These are phyloP conservation scores for Nicotiana sylvestris DNA, from an alignment of 257 asterid species.

Conservation along the genomic window DNA sequence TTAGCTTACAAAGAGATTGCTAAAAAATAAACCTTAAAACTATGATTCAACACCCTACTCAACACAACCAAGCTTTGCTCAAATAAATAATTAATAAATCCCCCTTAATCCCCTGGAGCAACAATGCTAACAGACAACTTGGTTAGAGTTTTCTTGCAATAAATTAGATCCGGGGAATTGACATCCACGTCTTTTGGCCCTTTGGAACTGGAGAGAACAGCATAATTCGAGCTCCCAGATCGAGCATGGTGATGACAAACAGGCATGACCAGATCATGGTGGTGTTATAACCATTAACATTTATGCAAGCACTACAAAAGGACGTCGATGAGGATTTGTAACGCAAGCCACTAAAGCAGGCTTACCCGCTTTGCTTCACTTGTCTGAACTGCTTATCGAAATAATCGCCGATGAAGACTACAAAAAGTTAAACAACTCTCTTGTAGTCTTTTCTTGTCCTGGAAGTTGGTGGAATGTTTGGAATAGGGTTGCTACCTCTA, in stretches of 20 bases:
- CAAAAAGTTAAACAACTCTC: conserved; percentile 40
- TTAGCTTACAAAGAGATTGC: conserved; percentile 2
- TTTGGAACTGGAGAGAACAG: background rate
- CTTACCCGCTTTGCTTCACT: background rate
- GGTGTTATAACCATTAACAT: conserved; percentile 1
- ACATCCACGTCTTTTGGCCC: background rate
- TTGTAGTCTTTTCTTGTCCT: conserved; percentile 68
- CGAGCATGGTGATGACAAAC: background rate
- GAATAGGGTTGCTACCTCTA: conserved; percentile 52
- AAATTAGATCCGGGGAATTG: conserved; percentile 2
- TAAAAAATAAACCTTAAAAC: background rate
- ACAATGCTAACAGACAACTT: background rate
- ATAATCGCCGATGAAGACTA: background rate
- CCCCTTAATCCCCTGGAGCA: background rate
- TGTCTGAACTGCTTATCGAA: background rate
- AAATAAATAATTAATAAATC: background rate
- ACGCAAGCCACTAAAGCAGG: background rate
- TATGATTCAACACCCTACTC: background rate
- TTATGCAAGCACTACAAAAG: conserved; percentile 6
- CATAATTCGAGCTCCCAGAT: conserved; percentile 1
- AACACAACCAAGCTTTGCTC: conserved; percentile 12
- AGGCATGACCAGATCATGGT: conserved; percentile 1
- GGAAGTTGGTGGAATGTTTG: conserved; percentile 50
- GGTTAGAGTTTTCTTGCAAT: conserved; percentile 4
- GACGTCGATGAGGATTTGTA: conserved; percentile 1